Evolutionary conservation across 352 stramenopile genomes (phyloP).

Genomic region (Plasmopara muralis): DNA sequence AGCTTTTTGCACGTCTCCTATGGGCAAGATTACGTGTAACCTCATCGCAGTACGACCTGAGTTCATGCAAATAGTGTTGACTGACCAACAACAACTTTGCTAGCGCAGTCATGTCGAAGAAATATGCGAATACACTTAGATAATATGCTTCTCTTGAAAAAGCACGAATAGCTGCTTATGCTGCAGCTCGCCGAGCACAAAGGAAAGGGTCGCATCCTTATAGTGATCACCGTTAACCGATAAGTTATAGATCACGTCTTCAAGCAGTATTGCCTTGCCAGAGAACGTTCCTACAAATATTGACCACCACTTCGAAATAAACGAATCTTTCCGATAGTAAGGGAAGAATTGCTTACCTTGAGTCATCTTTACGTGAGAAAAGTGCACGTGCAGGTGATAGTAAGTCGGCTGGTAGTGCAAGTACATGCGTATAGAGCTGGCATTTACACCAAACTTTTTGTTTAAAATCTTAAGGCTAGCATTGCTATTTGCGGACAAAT

Average conservation of each 20-base stretch:
- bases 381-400: conserved; percentile 86
- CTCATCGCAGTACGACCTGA: too few species aligned
- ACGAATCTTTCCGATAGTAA: background rate
- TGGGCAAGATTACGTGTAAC: too few species aligned
- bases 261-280: conserved; percentile 76
- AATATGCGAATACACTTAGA: conserved; percentile 14
- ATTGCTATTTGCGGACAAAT: conserved; percentile 32
- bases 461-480: conserved; percentile 44
- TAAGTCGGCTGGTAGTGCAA: conserved; percentile 87
- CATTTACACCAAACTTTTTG: conserved; percentile 45
- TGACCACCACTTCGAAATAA: background rate
- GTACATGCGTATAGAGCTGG: conserved; percentile 68
- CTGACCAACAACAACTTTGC: too few species aligned
- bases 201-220: conserved; percentile 63
- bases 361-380: conserved; percentile 79
- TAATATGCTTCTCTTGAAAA: conserved; percentile 48
- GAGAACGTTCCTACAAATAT: conserved; percentile 47
- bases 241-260: conserved; percentile 83
- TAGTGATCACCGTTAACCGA: conserved; percentile 58
- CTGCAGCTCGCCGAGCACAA: conserved; percentile 71
- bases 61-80: too few species aligned
- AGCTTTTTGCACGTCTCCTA: too few species aligned
- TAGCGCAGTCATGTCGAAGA: too few species aligned
- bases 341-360: conserved; percentile 31
- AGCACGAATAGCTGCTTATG: conserved; percentile 67